Base-by-base conservation (phyloP, 345 rosid species). In the Murraya koenigii region DNA sequence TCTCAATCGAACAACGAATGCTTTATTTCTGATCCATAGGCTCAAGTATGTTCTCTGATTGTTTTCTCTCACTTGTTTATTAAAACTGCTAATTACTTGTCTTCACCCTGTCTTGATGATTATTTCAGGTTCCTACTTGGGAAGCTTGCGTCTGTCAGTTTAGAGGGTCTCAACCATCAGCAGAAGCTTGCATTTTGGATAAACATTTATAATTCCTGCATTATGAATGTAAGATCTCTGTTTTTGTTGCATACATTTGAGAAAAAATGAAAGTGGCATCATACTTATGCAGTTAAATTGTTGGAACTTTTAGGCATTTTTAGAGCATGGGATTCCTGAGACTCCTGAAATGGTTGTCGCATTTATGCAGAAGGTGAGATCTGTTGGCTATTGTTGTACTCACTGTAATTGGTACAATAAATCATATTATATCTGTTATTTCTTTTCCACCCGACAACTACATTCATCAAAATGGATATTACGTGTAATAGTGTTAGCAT, bases 131-230 rank as follows among this genome's bases (percentile, higher is more conserved):
- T 84, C 78, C 65, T 94, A 74, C 88, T 90, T 30, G 86, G 83
- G 79, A 96, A 94, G 89, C 98, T 94, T 78, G 85, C 94, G 56
- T 7, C 85, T 74, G 93, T 88, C 38, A 87, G 82, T 68, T 85
- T 92, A 66, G 88, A 88, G 23, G 91, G 91, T 75, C 93, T 94
- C 63, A 87, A 85, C 71, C 98, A 94, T 88, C 97, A 94, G 80
- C 94, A 94, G 83, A 94, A 94, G 85, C 95, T 96, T 49, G 99
- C 99, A 44, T 95, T 95, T 82, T 95, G 97, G 99, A 92, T 95
- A 75, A 95, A 95, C 85, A 89, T 84, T 33, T 96, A 92, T 80
- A 96, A 94, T 77, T 90, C 97, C 5, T 94, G 97, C 71, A 85
- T 92, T 66, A 89, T 96, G 87, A 92, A 94, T 88, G 99, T 93